phyloP scores from a whole-genome alignment of 108 stramenopile genomes.

The Skeletonema menzelii region DNA sequence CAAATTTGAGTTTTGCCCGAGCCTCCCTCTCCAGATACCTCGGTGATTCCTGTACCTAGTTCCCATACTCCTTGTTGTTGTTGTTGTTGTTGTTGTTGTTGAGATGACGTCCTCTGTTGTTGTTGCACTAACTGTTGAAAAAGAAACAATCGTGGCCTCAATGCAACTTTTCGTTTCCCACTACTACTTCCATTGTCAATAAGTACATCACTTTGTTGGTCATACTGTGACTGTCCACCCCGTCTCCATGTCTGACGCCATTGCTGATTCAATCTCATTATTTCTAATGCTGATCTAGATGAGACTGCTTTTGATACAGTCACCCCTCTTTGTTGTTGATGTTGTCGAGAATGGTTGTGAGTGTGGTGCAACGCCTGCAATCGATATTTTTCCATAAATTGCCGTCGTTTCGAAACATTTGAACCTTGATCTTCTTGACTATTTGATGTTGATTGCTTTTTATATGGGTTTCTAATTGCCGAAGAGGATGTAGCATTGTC shows the following conservation, averaged over 20 bases:
- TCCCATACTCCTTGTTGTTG: slow-evolving; percentile 28
- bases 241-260: slow-evolving; percentile 13
- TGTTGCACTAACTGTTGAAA: background rate
- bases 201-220: background rate
- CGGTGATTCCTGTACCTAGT: slow-evolving; percentile 52
- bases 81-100: background rate
- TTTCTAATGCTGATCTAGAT: slow-evolving; percentile 4
- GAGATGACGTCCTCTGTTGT: background rate
- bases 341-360: background rate
- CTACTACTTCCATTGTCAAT: background rate
- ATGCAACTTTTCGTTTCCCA: background rate
- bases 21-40: slow-evolving; percentile 70
- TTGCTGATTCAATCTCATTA: slow-evolving; percentile 1
- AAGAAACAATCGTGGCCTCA: slow-evolving; percentile 16
- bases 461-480: background rate
- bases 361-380: background rate
- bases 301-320: background rate
- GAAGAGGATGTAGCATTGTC: background rate
- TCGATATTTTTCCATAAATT: slow-evolving; percentile 15
- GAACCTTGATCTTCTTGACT: background rate
- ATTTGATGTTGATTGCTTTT: background rate
- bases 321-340: background rate
- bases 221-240: background rate
- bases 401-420: background rate
- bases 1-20: slow-evolving; percentile 77